These are phyloP conservation scores for Rosa lucieae DNA, from an alignment of 306 rosid species.

Conservation along the genomic window DNA sequence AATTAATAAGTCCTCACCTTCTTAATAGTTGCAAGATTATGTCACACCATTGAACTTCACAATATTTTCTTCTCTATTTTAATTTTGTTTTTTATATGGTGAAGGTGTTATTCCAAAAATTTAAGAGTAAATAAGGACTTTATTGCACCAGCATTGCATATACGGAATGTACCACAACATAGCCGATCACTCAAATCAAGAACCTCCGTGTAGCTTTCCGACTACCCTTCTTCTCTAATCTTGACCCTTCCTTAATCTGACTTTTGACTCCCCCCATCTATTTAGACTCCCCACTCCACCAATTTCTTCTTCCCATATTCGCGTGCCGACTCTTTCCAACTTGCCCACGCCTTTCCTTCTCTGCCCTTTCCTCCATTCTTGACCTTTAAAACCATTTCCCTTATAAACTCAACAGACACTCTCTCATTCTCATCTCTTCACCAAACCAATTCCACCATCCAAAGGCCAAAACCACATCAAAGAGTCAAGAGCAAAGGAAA, in stretches of 20 bases:
- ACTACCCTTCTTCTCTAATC: slow-evolving; percentile 13
- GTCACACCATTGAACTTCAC: not conserved
- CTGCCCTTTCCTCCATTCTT: not conserved
- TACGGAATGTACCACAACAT: not conserved
- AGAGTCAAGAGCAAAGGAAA: not conserved
- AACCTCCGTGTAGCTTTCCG: not conserved
- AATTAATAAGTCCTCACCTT: not conserved
- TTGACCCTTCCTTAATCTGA: slow-evolving; percentile 25
- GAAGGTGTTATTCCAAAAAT: not conserved
- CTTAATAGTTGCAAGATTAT: not conserved
- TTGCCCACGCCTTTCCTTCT: not conserved
- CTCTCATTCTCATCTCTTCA: not conserved
- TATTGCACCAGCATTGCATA: not conserved
- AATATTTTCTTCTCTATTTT: not conserved
- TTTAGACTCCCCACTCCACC: not conserved
- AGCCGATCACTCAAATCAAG: not conserved
- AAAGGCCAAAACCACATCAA: not conserved
- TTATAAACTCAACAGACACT: not conserved
- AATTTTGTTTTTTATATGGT: not conserved
- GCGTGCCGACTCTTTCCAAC: slow-evolving; percentile 4
- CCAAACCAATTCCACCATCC: not conserved
- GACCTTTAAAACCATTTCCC: not conserved
- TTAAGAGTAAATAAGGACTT: too few relatives aligned
- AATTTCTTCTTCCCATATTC: not conserved
- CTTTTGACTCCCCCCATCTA: slow-evolving; percentile 2